Evolutionary conservation across 1,284 basidiomycete genomes (phyloP).

Genomic region (Rhizoctonia solani): DNA sequence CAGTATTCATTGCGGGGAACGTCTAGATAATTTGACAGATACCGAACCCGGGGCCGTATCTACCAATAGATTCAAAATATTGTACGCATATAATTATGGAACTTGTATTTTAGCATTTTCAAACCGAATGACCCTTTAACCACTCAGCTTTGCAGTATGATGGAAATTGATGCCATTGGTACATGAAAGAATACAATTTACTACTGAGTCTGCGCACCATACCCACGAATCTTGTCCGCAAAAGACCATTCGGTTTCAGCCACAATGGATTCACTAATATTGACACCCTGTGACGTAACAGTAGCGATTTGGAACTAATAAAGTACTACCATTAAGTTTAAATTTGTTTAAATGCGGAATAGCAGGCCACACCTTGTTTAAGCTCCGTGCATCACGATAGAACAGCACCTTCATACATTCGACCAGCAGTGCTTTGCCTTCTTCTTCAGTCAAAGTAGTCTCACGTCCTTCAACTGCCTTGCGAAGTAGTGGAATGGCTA

Average conservation of each 20-base stretch:
- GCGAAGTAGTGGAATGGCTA: slow-evolving; percentile 91
- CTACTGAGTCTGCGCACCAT: slow-evolving; percentile 72
- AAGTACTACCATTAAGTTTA: not conserved
- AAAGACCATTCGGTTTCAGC: slow-evolving; percentile 88
- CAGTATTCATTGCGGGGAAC: slow-evolving; percentile 18
- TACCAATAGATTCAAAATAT: not conserved
- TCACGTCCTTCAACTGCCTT: slow-evolving; percentile 87
- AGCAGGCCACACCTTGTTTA: slow-evolving; percentile 90
- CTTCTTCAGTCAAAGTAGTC: slow-evolving; percentile 72
- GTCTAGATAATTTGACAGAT: too few relatives aligned
- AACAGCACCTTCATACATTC: slow-evolving; percentile 93
- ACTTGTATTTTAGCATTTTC: not conserved
- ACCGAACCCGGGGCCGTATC: not conserved
- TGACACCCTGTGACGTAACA: slow-evolving; percentile 76
- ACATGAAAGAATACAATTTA: too few relatives aligned
- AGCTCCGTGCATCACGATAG: slow-evolving; percentile 94
- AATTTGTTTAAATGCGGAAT: not conserved
- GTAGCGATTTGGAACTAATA: slow-evolving; percentile 91
- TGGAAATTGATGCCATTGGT: too few relatives aligned
- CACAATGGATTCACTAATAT: slow-evolving; percentile 78
- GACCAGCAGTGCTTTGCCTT: slow-evolving; percentile 80
- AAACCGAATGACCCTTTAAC: not conserved
- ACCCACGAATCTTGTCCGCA: slow-evolving; percentile 89
- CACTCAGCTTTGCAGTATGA: not conserved
- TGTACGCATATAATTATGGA: not conserved